phyloP scores from a whole-genome alignment of 148 eudicot species.

The Rhododendron henanense region DNA sequence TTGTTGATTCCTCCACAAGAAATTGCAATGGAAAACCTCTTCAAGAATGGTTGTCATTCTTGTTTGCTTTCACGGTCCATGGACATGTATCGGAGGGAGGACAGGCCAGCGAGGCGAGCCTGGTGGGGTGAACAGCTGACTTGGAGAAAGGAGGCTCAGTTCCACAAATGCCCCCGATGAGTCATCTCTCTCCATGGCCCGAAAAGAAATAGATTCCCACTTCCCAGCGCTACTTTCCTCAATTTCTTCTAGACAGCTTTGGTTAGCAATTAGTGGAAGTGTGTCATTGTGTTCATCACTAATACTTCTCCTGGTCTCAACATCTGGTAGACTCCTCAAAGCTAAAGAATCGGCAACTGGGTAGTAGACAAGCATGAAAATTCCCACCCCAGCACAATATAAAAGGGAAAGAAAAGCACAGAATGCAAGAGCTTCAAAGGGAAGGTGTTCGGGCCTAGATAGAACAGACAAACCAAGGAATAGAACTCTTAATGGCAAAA shows the following conservation, averaged over 20 bases:
- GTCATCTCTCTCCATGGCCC: slow-evolving; percentile 63
- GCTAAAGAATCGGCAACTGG: slow-evolving; percentile 90
- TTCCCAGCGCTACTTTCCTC: slow-evolving; percentile 41
- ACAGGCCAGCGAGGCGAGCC: slow-evolving; percentile 50
- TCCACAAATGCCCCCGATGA: slow-evolving; percentile 60
- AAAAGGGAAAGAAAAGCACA: slow-evolving; percentile 73
- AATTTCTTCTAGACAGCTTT: slow-evolving; percentile 43
- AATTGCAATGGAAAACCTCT: not conserved
- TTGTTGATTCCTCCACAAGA: no score
- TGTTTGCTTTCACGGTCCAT: slow-evolving; percentile 7
- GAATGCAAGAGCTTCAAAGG: slow-evolving; percentile 72
- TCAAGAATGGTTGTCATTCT: slow-evolving; percentile 9
- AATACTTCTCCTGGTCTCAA: slow-evolving; percentile 49
- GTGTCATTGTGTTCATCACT: slow-evolving; percentile 50
- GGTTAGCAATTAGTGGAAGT: slow-evolving; percentile 63
- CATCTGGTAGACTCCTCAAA: slow-evolving; percentile 56
- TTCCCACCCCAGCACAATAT: slow-evolving; percentile 60
- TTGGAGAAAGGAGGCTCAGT: slow-evolving; percentile 58
- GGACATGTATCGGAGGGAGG: slow-evolving; percentile 22
- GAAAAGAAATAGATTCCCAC: slow-evolving; percentile 78
- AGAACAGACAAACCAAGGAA: slow-evolving; percentile 84
- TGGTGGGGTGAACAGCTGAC: slow-evolving; percentile 41
- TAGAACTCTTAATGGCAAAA: slow-evolving; percentile 68
- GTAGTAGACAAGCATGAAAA: slow-evolving; percentile 70
- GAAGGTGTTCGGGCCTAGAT: slow-evolving; percentile 48